These are phyloP conservation scores for Spathaspora hagerdaliae DNA, from an alignment of 805 yeast species.

Conservation along the genomic window DNA sequence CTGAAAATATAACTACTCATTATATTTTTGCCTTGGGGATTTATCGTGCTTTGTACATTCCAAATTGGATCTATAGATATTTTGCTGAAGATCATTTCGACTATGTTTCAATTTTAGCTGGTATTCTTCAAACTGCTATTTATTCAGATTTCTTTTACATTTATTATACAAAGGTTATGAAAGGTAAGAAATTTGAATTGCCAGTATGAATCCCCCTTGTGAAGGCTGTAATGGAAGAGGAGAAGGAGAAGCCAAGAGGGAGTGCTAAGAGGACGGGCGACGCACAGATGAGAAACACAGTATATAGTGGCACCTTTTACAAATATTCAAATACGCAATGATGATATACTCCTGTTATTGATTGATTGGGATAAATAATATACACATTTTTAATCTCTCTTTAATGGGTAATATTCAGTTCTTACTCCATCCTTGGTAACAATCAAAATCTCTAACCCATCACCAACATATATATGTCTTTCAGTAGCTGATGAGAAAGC, in stretches of 20 bases:
- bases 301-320: background rate
- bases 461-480: conserved; percentile 98
- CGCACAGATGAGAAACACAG: background rate
- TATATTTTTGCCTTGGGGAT: conserved; percentile 91
- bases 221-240: too few relatives aligned
- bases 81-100: conserved; percentile 61
- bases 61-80: conserved; percentile 93
- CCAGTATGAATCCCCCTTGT: too few relatives aligned
- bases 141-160: conserved; percentile 96
- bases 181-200: conserved; percentile 71
- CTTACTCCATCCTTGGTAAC: conserved; percentile 92
- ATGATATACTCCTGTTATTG: background rate
- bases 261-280: background rate
- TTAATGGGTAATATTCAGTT: conserved; percentile 77
- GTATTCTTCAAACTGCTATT: conserved; percentile 77
- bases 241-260: background rate
- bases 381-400: conserved; percentile 60
- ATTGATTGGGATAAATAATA: background rate
- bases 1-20: conserved; percentile 83
- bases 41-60: conserved; percentile 85
- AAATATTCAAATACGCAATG: background rate
- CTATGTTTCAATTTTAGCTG: conserved; percentile 69
- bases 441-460: conserved; percentile 84
- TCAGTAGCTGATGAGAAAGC: conserved; percentile 96
- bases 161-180: conserved; percentile 74